phyloP scores from a whole-genome alignment of 805 yeast species.

The Cyberlindnera maclurae region DNA sequence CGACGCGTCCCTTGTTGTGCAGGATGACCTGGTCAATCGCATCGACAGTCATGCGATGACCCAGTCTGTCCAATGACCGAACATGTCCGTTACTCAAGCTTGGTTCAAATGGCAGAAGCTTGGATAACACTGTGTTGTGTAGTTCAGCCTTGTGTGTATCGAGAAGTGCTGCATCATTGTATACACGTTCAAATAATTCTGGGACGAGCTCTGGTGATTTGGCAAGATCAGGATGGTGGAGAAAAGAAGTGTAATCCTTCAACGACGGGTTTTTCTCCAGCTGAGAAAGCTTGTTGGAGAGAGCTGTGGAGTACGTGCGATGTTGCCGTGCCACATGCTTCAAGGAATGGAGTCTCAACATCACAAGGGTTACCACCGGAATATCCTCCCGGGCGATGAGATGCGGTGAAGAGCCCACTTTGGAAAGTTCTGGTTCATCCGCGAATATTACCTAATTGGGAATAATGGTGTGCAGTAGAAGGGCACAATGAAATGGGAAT shows the following conservation, averaged over 20 bases:
- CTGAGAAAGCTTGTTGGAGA: background rate
- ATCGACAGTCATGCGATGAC: conserved; percentile 15
- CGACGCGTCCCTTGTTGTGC: conserved; percentile 47
- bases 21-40: conserved; percentile 29
- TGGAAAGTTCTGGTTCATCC: background rate
- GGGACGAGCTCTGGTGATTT: conserved; percentile 1
- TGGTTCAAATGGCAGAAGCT: conserved; percentile 24
- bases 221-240: background rate
- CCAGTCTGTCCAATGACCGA: conserved; percentile 20
- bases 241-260: background rate
- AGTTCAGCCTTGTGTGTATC: conserved; percentile 6
- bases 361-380: too few relatives aligned
- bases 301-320: background rate
- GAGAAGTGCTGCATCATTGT: background rate
- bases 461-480: too few relatives aligned
- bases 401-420: too few relatives aligned
- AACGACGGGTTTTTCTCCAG: background rate
- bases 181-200: background rate
- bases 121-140: conserved; percentile 16
- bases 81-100: conserved; percentile 26
- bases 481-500: too few relatives aligned
- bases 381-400: too few relatives aligned
- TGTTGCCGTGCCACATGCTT: background rate
- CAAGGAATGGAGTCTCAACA: conserved; percentile 1
- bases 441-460: background rate